A percentile compares a stretch with the other conserved stretches of the same genome.
Evolutionary conservation across 495 filamentous ascomycete species (phyloP).

Genomic region (Annulohypoxylon nitens): DNA sequence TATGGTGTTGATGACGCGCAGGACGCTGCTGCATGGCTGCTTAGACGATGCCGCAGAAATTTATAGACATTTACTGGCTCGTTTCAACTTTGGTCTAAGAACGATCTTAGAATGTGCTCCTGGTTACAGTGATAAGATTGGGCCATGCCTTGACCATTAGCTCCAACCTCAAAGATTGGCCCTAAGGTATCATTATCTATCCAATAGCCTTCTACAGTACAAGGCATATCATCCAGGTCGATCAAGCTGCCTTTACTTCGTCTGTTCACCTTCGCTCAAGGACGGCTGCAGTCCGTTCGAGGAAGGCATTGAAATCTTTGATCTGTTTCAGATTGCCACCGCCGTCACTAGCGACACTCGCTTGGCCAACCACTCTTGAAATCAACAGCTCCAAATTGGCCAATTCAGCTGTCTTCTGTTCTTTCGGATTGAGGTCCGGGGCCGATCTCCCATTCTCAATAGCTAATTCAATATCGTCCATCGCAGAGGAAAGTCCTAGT

Average conservation of each 20-base stretch:
- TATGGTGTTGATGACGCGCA: neutral
- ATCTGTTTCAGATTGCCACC: constrained; percentile 66
- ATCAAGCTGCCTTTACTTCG: neutral
- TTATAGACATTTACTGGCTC: neutral
- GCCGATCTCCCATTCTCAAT: constrained; percentile 62
- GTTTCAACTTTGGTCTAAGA: neutral
- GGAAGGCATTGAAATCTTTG: constrained; percentile 68
- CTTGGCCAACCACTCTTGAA: constrained; percentile 60
- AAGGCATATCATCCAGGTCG: neutral
- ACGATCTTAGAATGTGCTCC: neutral
- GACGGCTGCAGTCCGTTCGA: constrained; percentile 64
- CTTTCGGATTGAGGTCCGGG: constrained; percentile 52
- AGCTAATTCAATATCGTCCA: constrained; percentile 69
- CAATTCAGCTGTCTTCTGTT: constrained; percentile 57
- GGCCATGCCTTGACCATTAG: neutral
- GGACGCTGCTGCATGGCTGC: neutral
- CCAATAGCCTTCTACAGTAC: neutral
- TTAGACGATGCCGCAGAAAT: neutral
- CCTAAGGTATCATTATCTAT: neutral
- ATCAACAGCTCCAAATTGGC: constrained; percentile 64
- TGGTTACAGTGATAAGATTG: neutral
- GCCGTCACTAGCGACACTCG: constrained; percentile 56
- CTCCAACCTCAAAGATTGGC: neutral
- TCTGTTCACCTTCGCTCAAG: constrained; percentile 58
- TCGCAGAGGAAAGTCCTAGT: constrained; percentile 62